These are phyloP conservation scores for Xylariaceae sp. DNA, from an alignment of 2,329 filamentous ascomycete genomes.

Conservation along the genomic window DNA sequence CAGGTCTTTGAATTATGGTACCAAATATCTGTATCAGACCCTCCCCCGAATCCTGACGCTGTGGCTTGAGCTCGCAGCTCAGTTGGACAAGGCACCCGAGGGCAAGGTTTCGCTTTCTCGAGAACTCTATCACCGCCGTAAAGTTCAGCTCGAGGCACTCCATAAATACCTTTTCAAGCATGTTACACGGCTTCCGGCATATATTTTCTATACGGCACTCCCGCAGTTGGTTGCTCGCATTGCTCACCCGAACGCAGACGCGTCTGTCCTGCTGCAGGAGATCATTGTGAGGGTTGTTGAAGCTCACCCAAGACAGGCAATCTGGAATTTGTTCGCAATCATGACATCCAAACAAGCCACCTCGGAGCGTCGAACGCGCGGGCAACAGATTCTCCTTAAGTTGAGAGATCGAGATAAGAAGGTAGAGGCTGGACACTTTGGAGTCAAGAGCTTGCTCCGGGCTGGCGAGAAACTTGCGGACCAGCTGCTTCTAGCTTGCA, in stretches of 20 bases:
- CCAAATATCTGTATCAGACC: slow-evolving; percentile 94
- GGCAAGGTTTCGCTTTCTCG: slow-evolving; percentile 49
- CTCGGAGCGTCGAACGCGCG: slow-evolving; percentile 56
- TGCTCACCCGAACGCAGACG: slow-evolving; percentile 73
- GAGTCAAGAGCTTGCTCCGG: slow-evolving; percentile 67
- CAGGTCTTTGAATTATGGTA: slow-evolving; percentile 79
- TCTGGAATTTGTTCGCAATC: slow-evolving; percentile 88
- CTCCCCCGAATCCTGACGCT: slow-evolving; percentile 86
- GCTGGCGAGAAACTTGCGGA: slow-evolving; percentile 80
- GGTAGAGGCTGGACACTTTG: slow-evolving; percentile 46
- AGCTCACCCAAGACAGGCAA: slow-evolving; percentile 81
- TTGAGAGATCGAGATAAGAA: slow-evolving; percentile 47
- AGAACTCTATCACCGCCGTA: slow-evolving; percentile 52
- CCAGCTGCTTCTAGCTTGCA: slow-evolving; percentile 75
- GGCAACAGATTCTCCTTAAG: slow-evolving; percentile 47
- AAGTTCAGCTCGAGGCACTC: slow-evolving; percentile 62
- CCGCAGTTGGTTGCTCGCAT: slow-evolving; percentile 96
- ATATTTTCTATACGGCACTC: slow-evolving; percentile 76
- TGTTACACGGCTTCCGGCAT: slow-evolving; percentile 65
- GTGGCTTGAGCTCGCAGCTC: slow-evolving; percentile 87
- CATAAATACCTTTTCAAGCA: slow-evolving; percentile 79
- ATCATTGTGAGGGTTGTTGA: slow-evolving; percentile 86
- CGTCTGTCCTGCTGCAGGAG: slow-evolving; percentile 70
- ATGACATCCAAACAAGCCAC: slow-evolving; percentile 69
- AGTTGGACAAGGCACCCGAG: slow-evolving; percentile 60